Percentiles rank a stretch among this genome's conserved stretches.
Evolutionary conservation across 305 asterid species (phyloP).

Genomic region (Solanum hybrid): DNA sequence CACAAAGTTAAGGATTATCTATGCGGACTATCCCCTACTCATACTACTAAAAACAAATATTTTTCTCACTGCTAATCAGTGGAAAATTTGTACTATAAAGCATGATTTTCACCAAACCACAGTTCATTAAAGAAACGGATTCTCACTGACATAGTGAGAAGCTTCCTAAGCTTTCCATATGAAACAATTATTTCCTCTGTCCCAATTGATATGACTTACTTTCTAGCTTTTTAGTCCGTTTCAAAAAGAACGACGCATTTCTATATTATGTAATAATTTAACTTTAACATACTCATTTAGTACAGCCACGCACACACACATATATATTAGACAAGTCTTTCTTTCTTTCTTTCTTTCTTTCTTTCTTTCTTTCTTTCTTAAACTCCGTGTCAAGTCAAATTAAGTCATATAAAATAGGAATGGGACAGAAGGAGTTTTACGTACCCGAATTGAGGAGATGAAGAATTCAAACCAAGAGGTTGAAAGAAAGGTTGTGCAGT

Average conservation of each 20-base stretch:
- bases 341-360: too few species aligned
- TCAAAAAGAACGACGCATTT: not conserved
- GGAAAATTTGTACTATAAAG: too few species aligned
- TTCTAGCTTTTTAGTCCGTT: too few species aligned
- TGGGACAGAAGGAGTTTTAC: not conserved
- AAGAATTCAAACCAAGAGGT: conserved; percentile 15
- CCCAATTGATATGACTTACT: not conserved
- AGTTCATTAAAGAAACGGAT: not conserved
- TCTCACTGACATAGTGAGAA: not conserved
- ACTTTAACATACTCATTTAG: not conserved
- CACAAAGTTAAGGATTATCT: not conserved
- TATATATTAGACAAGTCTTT: too few species aligned
- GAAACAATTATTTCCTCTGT: not conserved
- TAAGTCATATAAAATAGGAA: not conserved
- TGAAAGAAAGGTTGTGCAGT: conserved; percentile 9
- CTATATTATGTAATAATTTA: too few species aligned
- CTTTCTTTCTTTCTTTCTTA: too few species aligned
- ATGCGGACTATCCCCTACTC: not conserved
- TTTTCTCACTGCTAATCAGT: not conserved
- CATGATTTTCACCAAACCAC: not conserved
- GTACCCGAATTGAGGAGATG: conserved; percentile 13
- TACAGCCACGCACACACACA: not conserved
- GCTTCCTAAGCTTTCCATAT: not conserved
- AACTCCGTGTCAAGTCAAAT: too few species aligned
- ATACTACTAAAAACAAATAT: not conserved